These are phyloP conservation scores for Mycosphaerella arachidis DNA, from an alignment of 2,329 filamentous ascomycete species.

Conservation along the genomic window DNA sequence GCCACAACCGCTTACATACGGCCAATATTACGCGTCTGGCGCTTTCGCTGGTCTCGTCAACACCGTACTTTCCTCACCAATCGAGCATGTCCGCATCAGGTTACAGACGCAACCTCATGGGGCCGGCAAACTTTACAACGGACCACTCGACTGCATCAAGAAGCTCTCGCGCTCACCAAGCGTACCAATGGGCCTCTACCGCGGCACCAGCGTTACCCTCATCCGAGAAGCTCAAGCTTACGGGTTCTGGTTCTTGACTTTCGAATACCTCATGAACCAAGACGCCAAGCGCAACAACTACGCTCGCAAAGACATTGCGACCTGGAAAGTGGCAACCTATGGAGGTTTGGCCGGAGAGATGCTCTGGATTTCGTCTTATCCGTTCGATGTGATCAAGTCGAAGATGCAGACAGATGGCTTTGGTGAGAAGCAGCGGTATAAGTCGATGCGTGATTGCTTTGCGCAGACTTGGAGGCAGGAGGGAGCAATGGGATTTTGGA, in stretches of 20 bases:
- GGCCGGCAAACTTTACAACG: constrained; percentile 68
- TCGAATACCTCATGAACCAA: constrained; percentile 92
- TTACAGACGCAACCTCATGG: constrained; percentile 96
- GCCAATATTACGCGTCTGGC: constrained; percentile 84
- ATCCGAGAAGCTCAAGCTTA: constrained; percentile 90
- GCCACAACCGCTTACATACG: constrained; percentile 60
- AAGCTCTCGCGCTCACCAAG: constrained; percentile 70
- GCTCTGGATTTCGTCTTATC: constrained; percentile 89
- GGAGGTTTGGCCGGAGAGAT: constrained; percentile 91
- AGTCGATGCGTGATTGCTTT: constrained; percentile 85
- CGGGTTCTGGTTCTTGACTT: constrained; percentile 89
- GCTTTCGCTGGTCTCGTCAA: constrained; percentile 92
- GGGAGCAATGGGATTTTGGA: constrained; percentile 85
- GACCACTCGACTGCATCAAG: constrained; percentile 84
- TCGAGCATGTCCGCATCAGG: constrained; percentile 94
- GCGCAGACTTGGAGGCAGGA: constrained; percentile 72
- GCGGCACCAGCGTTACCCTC: constrained; percentile 80
- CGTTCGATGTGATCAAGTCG: constrained; percentile 96
- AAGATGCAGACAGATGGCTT: constrained; percentile 99
- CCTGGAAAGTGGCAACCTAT: constrained; percentile 83
- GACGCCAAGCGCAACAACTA: constrained; percentile 75
- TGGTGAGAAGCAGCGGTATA: constrained; percentile 65
- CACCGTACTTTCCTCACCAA: constrained; percentile 79
- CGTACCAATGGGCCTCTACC: constrained; percentile 71
- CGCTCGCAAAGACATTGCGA: constrained; percentile 71